Evolutionary conservation across 192 early-diverging fungal genomes (phyloP), one percentile per base, ranked within the genome.

Genomic region (Coemansia sp.): DNA sequence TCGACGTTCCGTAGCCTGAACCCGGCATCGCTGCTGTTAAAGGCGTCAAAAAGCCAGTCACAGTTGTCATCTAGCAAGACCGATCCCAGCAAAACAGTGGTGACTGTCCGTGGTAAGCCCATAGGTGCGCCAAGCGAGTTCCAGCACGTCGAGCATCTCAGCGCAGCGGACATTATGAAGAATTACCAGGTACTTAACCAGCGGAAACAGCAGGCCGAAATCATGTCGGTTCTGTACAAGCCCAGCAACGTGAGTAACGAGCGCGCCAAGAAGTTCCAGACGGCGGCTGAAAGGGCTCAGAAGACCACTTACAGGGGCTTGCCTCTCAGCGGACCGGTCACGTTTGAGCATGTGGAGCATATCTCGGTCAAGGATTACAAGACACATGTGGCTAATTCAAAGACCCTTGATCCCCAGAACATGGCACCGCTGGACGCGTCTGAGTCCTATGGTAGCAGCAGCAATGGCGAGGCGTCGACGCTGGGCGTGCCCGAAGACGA

Each of bases 171-270:
- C 32, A 60, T 72, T 64, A 66, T 66, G 78, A 70, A 81, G 64
- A 73, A 75, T 67, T 80, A 71, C 66, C 77, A 80, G 57, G 61
- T 80, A 60, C 72, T 73, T 63, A 80, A 80, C 72, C 77, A 80
- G 45, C 67, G 77, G 55, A 72, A 80, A 38, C 77, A 80, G 59
- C 72, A 80, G 72, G 64, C 33, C 42, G 77, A 74, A 54, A 80
- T 80, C n/a, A 48, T 80, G 34, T 71, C 77, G 57, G 71, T 80
- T 56, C 68, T 80, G 20, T 59, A 65, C 25, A 64, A 80, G 45
- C 42, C 66, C 7, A 65, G 50, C 64, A 60, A 52, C 40, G 36
- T 33, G 36, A 25, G 25, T 7, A 11, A 36, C 14, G 59, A 49
- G 14, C 28, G 34, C 48, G 20, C 4, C n/a, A 48, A 56, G 56